Percentiles rank a stretch among this genome's conserved stretches.
These are phyloP conservation scores for Myochromella boudieri DNA, from an alignment of 768 basidiomycete species.

Conservation along the genomic window DNA sequence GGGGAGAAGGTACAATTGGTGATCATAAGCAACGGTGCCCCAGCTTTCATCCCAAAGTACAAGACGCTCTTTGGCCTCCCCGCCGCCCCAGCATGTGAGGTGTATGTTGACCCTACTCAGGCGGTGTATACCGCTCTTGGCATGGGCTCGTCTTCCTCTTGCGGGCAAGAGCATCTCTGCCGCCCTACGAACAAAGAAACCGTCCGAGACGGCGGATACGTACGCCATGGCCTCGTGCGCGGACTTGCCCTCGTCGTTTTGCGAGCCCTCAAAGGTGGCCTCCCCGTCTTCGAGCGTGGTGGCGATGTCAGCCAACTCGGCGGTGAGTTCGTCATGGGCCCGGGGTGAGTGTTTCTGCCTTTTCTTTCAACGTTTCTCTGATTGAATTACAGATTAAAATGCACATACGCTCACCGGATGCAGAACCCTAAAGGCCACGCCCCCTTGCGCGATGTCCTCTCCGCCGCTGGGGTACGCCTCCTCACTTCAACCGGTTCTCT, in stretches of 20 bases:
- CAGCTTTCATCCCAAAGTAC: conserved; percentile 76
- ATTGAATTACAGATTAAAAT: conserved; percentile 46
- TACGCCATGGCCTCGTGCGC: conserved; percentile 61
- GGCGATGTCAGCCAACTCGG: conserved; percentile 81
- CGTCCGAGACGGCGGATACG: conserved; percentile 42
- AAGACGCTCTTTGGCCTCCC: conserved; percentile 72
- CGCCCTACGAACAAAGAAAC: background rate
- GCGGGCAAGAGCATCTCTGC: background rate
- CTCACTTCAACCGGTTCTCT: background rate
- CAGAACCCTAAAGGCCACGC: conserved; percentile 71
- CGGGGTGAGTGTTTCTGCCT: conserved; percentile 34
- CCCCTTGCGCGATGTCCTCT: conserved; percentile 67
- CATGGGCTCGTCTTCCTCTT: conserved; percentile 41
- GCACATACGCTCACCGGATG: conserved; percentile 86
- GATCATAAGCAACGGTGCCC: conserved; percentile 78
- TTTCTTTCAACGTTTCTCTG: background rate
- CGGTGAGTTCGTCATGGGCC: conserved; percentile 75
- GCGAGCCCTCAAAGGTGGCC: conserved; percentile 67
- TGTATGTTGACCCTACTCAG: conserved; percentile 80
- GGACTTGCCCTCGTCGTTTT: conserved; percentile 75
- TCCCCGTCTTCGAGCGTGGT: conserved; percentile 82
- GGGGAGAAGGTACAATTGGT: conserved; percentile 54
- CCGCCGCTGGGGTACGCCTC: conserved; percentile 44
- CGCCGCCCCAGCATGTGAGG: too few relatives aligned
- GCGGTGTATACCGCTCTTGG: conserved; percentile 73